Evolutionary conservation across 345 rosid genomes (phyloP), one percentile per base, ranked within the genome.

Genomic region (Hirschfeldia incana): DNA sequence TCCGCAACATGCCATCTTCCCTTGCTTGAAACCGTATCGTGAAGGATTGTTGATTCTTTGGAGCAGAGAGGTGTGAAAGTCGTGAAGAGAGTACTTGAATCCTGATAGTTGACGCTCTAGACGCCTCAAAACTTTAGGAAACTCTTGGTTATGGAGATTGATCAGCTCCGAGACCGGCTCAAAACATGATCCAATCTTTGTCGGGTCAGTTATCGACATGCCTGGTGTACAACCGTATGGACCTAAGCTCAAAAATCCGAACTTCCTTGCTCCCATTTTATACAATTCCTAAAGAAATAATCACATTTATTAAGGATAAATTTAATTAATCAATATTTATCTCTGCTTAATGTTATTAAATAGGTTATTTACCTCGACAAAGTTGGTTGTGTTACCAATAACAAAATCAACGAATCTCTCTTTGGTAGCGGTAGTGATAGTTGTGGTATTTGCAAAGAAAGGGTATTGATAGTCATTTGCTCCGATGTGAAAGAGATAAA

Each of bases 1-100:
- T 7, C 97, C 97, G 58, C 97, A 92, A 58, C 94, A 94, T 44
- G 91, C 97, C 61, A 28, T 63, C 63, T 81, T 80, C 34, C 88
- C 98, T 76, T 87, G 83, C 65, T 81, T 83, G 67, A 90, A 86
- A 28, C 96, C 94, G n/a, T 70, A 77, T 26, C 44, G 84, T 51
- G 81, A 78, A 13, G 97, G 92, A 32, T 86, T 84, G 12, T 77
- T 66, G 85, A 87, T 89, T 81, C 85, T 85, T 55, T 76, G 37
- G 15, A 69, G 74, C 36, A 90, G 77, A 29, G 75, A 78, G 76
- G 51, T 62, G 65, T 86, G 28, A 70, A 86, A 60, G 78, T 88
- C 93, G 37, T 85, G 90, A 61, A 90, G 84, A 42, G 94, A 83
- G 70, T 85, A 88, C 74, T 82, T 87, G 87, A 94, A 90, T 9